Evolutionary conservation across 495 filamentous ascomycete species (phyloP), one percentile per base, ranked within the genome.

Genomic region (Pseudotulostoma volvatum): DNA sequence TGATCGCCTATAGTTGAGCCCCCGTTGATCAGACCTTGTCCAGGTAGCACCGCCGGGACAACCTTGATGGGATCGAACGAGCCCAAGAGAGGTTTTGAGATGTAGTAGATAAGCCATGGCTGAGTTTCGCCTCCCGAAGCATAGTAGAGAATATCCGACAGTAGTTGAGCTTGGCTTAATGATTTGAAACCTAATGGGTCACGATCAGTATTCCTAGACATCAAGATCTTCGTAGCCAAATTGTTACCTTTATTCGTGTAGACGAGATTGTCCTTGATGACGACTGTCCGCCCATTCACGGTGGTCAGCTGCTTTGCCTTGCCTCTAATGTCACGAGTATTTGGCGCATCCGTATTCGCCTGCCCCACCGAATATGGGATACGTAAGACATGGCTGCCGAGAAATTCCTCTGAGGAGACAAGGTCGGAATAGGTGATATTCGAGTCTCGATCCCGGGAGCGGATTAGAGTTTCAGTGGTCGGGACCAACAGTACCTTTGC

Each of bases 171-270:
- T 52, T 96, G 92, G 38, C 82, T 83, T 38, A 94, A 67, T 15
- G 76, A 77, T 57, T 84, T 92, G 71, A 95, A 96, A 17, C 90
- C 90, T 95, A 44, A n/a, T 35, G 11, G 25, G 23, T 31, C 14
- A 18, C 18, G 33, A 44, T 56, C 40, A 57, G 49, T 31, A 39
- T 28, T 38, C 36, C 17, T 23, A 38, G 34, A 13, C 31, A 30
- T 18, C n/a, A n/a, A n/a, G n/a, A n/a, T n/a, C n/a, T n/a, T n/a
- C n/a, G n/a, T n/a, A n/a, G n/a, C n/a, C n/a, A n/a, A n/a, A n/a
- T n/a, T n/a, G n/a, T n/a, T 54, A 93, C 87, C 88, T 68, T 95
- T 95, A 54, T 99, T 96, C 57, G 78, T 93, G 59, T 88, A 96
- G 8, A 95, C 72, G 47, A 78, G 84, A 35, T 76, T 74, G 61